phyloP scores from a whole-genome alignment of 2,329 filamentous ascomycete genomes.

The Aureobasidium uvarum region DNA sequence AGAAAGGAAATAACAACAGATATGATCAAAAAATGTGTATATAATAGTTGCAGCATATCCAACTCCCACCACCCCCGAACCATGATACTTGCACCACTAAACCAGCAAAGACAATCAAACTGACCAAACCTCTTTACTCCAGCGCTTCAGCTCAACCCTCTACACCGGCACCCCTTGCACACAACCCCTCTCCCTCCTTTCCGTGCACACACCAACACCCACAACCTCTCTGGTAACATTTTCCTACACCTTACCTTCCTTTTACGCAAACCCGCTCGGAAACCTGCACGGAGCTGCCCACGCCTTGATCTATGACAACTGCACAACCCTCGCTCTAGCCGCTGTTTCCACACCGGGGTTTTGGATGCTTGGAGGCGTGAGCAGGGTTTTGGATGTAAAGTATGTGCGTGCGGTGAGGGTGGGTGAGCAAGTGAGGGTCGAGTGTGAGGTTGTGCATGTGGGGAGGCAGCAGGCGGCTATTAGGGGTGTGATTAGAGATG shows the following conservation, averaged over 20 bases:
- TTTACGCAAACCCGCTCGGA: slow-evolving; percentile 49
- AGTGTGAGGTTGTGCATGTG: slow-evolving; percentile 46
- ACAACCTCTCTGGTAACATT: background rate
- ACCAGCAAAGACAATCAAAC: background rate
- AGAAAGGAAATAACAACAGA: no score
- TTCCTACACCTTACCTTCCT: slow-evolving; percentile 39
- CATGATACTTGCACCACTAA: background rate
- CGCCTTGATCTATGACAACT: slow-evolving; percentile 56
- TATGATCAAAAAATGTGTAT: no score
- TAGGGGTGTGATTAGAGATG: slow-evolving; percentile 42
- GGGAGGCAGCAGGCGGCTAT: slow-evolving; percentile 45
- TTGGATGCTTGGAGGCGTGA: slow-evolving; percentile 49
- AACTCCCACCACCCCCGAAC: no score
- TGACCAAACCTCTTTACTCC: background rate
- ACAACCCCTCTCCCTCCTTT: background rate
- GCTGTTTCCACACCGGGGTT: slow-evolving; percentile 38
- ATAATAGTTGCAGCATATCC: no score
- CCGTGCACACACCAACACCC: slow-evolving; percentile 6
- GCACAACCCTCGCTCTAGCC: slow-evolving; percentile 45
- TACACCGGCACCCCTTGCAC: background rate
- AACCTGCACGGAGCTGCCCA: slow-evolving; percentile 57
- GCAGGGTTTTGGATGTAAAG: slow-evolving; percentile 45
- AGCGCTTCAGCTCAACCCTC: background rate
- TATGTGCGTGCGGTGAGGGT: slow-evolving; percentile 46
- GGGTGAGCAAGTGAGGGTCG: slow-evolving; percentile 44